Evolutionary conservation across 352 stramenopile genomes (phyloP).

Genomic region (Phytophthora foliorum): DNA sequence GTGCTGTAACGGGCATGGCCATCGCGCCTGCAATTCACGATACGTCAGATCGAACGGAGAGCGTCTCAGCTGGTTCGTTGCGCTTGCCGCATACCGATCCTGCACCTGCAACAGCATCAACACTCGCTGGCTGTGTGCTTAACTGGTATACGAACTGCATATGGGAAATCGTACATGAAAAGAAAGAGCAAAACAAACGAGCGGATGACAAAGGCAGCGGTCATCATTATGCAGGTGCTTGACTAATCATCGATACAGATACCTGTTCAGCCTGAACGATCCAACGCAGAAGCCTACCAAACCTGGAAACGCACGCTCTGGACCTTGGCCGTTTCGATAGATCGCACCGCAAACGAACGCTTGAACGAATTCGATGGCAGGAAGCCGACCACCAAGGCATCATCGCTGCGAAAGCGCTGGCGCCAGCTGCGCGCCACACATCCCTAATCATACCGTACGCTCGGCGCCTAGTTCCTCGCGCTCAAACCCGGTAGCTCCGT

Average conservation of each 20-base stretch:
- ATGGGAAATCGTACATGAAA: constrained; percentile 1
- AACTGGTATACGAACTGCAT: constrained; percentile 5
- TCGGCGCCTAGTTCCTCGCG: too few relatives aligned
- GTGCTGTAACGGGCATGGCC: too few relatives aligned
- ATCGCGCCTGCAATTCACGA: too few relatives aligned
- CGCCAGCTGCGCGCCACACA: too few relatives aligned
- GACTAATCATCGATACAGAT: background rate
- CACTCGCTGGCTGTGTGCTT: background rate
- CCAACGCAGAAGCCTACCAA: constrained; percentile 1
- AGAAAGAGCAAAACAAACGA: constrained; percentile 1
- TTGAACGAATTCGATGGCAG: background rate
- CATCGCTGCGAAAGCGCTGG: too few relatives aligned
- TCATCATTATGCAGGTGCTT: background rate
- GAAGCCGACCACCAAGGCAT: too few relatives aligned
- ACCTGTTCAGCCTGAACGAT: background rate
- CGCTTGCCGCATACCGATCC: too few relatives aligned
- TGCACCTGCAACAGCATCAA: background rate
- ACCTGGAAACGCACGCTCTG: background rate
- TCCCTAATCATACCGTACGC: too few relatives aligned
- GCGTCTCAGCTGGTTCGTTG: too few relatives aligned
- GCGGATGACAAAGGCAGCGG: background rate
- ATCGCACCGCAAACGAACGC: constrained; percentile 1
- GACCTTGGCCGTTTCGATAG: background rate
- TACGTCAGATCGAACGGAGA: too few relatives aligned
- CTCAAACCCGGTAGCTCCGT: too few relatives aligned